Evolutionary conservation across 2,329 filamentous ascomycete species (phyloP).

Genomic region (Paramyrothecium roridum): DNA sequence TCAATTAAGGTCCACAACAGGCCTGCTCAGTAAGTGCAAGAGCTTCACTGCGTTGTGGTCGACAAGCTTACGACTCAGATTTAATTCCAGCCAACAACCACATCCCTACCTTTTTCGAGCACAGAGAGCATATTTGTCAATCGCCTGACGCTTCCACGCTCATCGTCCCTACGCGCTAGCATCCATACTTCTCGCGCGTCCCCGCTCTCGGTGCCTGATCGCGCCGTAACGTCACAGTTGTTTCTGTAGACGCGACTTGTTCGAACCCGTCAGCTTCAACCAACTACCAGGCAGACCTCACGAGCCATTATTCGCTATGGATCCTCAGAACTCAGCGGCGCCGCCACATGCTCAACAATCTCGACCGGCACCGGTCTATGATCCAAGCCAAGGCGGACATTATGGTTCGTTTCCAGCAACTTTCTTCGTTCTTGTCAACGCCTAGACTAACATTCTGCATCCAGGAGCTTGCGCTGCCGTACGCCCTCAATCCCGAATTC

Average conservation of each 20-base stretch:
- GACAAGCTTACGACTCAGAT: neutral
- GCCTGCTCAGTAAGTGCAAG: neutral
- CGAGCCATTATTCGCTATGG: slow-evolving; percentile 22
- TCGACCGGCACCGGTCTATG: slow-evolving; percentile 65
- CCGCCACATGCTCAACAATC: slow-evolving; percentile 55
- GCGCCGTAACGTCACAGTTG: neutral
- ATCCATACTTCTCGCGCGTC: no score
- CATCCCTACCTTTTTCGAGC: no score
- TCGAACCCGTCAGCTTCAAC: no score
- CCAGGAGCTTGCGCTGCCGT: slow-evolving; percentile 47
- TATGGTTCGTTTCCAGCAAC: slow-evolving; percentile 56
- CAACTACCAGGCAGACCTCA: no score
- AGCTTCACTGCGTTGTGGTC: neutral
- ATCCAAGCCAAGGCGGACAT: slow-evolving; percentile 70
- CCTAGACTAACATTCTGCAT: neutral
- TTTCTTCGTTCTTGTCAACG: slow-evolving; percentile 13
- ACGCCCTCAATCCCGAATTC: slow-evolving; percentile 11
- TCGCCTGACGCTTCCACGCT: no score
- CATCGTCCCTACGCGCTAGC: no score
- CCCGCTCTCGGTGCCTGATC: neutral
- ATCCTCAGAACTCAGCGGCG: slow-evolving; percentile 41
- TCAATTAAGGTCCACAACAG: neutral
- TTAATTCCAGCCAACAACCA: neutral
- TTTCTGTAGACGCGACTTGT: no score
- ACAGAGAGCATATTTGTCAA: no score